Percentiles rank a stretch among this genome's conserved stretches.
These are phyloP conservation scores for Raffaelea ambrosiae DNA, from an alignment of 2,329 filamentous ascomycete genomes.

Conservation along the genomic window DNA sequence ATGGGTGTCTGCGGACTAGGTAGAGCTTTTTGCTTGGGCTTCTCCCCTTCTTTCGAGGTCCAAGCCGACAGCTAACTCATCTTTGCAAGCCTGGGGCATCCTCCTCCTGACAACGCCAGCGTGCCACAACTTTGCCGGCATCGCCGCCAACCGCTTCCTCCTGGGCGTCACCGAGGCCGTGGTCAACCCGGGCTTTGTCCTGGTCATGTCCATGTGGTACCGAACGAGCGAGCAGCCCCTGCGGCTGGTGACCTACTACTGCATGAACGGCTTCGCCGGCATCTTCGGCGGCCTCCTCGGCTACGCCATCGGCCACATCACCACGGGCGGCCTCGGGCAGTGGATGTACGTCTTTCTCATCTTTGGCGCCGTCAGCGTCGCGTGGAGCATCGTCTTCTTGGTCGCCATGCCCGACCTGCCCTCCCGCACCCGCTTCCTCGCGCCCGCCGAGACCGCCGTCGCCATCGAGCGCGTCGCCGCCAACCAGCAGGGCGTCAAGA, in stretches of 20 bases:
- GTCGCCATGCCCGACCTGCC: conserved; percentile 41
- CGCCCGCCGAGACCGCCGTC: conserved; percentile 44
- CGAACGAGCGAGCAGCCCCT: conserved; percentile 46
- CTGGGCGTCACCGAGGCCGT: conserved; percentile 47
- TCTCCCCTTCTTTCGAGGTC: too few relatives aligned
- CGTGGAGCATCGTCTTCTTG: conserved; percentile 27
- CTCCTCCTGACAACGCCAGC: conserved; percentile 9
- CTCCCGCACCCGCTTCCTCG: conserved; percentile 53
- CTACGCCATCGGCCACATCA: conserved; percentile 76
- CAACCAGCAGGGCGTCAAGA: conserved; percentile 17
- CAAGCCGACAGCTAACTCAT: too few relatives aligned
- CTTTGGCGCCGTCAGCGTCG: conserved; percentile 9
- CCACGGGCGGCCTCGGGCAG: conserved; percentile 25
- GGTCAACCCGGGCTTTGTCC: conserved; percentile 46
- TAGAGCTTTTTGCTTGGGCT: too few relatives aligned
- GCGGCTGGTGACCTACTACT: conserved; percentile 48
- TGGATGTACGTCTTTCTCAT: conserved; percentile 22
- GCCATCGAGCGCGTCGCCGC: conserved; percentile 39
- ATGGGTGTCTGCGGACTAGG: conserved; percentile 34
- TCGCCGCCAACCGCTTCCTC: conserved; percentile 43
- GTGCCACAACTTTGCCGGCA: conserved; percentile 22
- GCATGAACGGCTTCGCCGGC: conserved; percentile 54
- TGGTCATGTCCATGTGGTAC: conserved; percentile 48
- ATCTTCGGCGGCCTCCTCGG: conserved; percentile 82
- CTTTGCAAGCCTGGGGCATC: conserved; percentile 8